Base-by-base conservation (phyloP, 257 asterid species). In the Primulina huaijiensis region DNA sequence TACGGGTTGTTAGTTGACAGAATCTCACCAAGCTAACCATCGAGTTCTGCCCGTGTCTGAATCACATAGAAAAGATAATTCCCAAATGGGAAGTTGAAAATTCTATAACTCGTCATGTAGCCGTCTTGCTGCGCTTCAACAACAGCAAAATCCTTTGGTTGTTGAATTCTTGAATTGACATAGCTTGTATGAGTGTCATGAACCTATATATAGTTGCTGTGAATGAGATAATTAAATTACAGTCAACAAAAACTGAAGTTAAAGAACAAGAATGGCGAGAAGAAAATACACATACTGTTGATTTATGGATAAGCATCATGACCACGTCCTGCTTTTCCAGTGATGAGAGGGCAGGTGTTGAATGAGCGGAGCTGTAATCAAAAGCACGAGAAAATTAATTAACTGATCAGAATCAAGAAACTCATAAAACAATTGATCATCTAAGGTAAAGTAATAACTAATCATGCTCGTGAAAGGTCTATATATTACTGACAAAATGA, bases 21-120 rank as follows among this genome's bases (percentile, higher is more conserved):
- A 52, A 68, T 31, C 38, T 67, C 60, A 38, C 27, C 27, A 67
- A 31, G 38, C 76, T 81, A 87, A 66, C 73, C 78, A 17, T 82
- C 83, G 34, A 88, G 86, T 21, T 90, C 92, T 30, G 86, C 81
- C 37, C 84, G 88, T 64, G 96, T 85, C 70, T 95, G 97, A 76
- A 85, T 78, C 14, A 88, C 95, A 0, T 96, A 96, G 64, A 90
- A 89, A 7, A 90, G 92, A 80, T 77, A 87, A 79, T 90, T 90
- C 65, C 92, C 96, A 77, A 59, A 87, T 6, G 82, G 81, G 8
- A 96, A 90, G 70, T 90, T 90, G 5, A 90, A 85, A 35, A 87
- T 68, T 72, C 77, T 87, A 25, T 78, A 90, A 77, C 89, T 87
- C 20, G 84, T 86, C 2, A 84, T 82, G 79, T 85, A 82, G 67